A percentile compares a stretch with the other conserved stretches of the same genome.
Conservation (phyloP, 352 stramenopile species). For the Peronosclerospora sorghi region DNA sequence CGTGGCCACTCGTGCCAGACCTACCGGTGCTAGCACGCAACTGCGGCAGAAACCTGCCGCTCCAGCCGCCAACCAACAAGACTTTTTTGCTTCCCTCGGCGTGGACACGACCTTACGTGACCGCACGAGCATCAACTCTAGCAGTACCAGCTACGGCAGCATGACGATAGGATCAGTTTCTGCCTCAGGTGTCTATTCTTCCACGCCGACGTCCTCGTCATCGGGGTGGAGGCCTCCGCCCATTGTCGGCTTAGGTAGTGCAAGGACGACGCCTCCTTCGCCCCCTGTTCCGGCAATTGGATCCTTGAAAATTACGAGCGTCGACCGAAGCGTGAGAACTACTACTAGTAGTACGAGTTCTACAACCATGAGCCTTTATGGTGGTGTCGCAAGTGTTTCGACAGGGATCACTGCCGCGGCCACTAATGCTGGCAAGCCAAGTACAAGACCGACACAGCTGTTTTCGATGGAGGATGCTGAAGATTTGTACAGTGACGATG, state of each 20-base stretch:
- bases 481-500: slow-evolving; percentile 62
- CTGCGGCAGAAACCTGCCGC: slow-evolving; percentile 43
- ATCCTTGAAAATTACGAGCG: slow-evolving; percentile 5
- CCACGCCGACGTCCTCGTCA: slow-evolving; percentile 4
- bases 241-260: slow-evolving; percentile 15
- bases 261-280: slow-evolving; percentile 3
- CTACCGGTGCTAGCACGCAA: slow-evolving; percentile 42
- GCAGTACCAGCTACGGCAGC: slow-evolving; percentile 28
- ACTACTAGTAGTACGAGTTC: slow-evolving; percentile 3
- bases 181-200: slow-evolving; percentile 2
- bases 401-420: neutral
- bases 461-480: slow-evolving; percentile 68
- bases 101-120: slow-evolving; percentile 18
- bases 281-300: slow-evolving; percentile 3
- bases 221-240: slow-evolving; percentile 12
- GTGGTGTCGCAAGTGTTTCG: neutral
- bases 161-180: slow-evolving; percentile 16
- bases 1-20: slow-evolving; percentile 17
- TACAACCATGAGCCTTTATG: slow-evolving; percentile 1
- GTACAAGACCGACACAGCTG: slow-evolving; percentile 24
- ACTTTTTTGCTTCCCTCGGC: slow-evolving; percentile 50
- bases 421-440: slow-evolving; percentile 1
- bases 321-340: slow-evolving; percentile 3
- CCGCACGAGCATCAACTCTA: slow-evolving; percentile 12
- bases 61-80: slow-evolving; percentile 18